Conservation (phyloP, 306 rosid genomes). For the Fragaria ananassa region DNA sequence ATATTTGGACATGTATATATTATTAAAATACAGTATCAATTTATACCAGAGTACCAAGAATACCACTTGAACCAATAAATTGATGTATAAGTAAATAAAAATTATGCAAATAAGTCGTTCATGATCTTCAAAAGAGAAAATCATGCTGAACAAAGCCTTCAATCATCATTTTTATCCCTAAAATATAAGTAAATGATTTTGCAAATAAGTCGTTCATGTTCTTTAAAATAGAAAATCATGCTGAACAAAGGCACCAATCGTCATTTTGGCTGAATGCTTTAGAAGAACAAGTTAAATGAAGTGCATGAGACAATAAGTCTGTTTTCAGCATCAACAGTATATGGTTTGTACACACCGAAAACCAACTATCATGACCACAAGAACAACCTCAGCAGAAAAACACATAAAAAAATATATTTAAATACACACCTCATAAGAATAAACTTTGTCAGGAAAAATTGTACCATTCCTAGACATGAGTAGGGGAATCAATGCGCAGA, state of each 20-base stretch:
- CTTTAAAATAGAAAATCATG: no score
- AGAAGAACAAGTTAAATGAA: background rate
- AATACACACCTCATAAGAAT: constrained; percentile 65
- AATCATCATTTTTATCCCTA: background rate
- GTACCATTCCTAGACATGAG: constrained; percentile 86
- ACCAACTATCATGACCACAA: constrained; percentile 8
- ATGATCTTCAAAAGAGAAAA: background rate
- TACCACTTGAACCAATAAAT: background rate
- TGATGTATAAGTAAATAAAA: background rate
- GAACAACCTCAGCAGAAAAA: constrained; percentile 13
- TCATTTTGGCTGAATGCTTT: background rate
- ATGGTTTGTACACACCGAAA: background rate
- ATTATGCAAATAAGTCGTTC: background rate
- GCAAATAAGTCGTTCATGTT: no score
- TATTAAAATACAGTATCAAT: background rate
- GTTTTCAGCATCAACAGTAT: background rate
- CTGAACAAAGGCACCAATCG: no score
- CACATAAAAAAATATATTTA: constrained; percentile 1
- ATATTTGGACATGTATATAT: no score
- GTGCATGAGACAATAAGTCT: background rate
- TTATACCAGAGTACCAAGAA: background rate
- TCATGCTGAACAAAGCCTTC: background rate
- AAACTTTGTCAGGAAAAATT: constrained; percentile 75
- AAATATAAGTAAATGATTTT: no score
- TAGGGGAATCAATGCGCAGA: constrained; percentile 86